Base-by-base conservation (phyloP, 768 basidiomycete species). In the Hebeloma cylindrosporum region DNA sequence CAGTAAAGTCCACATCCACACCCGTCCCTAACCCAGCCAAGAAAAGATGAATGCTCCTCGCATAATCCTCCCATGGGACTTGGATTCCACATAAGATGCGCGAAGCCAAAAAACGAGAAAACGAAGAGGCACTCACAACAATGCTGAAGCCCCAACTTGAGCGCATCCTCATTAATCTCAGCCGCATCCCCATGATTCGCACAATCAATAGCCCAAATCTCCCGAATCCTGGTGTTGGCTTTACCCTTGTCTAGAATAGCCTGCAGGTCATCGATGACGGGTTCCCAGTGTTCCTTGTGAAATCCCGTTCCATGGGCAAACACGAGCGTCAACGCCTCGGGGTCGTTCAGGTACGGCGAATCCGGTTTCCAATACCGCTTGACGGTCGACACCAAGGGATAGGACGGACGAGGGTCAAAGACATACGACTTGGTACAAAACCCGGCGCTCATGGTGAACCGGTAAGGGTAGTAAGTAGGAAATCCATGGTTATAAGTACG, bases 211-310 rank as follows among this genome's bases (percentile, higher is more conserved):
- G 72, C 60, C 77, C 75, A 79, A 4, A 67, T 64, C 36, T 79
- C 77, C 7, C 73, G 64, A 20, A 79, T 66, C 56, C 67, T 71
- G 9, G 64, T 50, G 5, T 40, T 23, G 7, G 20, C 27, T 5
- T 4, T 10, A 1, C 54, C 47, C 14, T 43, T 28, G 1, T 46
- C 56, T 3, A 70, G 43, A 1, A 71, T 35, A 2, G 28, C 45
- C 36, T 66, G 72, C 13, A 81, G 56, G 5, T 77, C 72, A 6
- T 75, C 73, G 2, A 82, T 61, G 0, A 71, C 68, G 0, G 80
- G 78, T 50, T 81, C 79, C 75, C 77, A 81, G n/a, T 68, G 67
- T 52, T 81, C 80, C 50, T 81, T 81, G 54, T 75, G 75, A 54
- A 75, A 78, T 0, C 79, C 71, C 1, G 75, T 78, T 5, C 72